Percentiles rank a stretch among this genome's conserved stretches.
Conservation (phyloP, 495 filamentous ascomycete species). For the Podospora sp. region DNA sequence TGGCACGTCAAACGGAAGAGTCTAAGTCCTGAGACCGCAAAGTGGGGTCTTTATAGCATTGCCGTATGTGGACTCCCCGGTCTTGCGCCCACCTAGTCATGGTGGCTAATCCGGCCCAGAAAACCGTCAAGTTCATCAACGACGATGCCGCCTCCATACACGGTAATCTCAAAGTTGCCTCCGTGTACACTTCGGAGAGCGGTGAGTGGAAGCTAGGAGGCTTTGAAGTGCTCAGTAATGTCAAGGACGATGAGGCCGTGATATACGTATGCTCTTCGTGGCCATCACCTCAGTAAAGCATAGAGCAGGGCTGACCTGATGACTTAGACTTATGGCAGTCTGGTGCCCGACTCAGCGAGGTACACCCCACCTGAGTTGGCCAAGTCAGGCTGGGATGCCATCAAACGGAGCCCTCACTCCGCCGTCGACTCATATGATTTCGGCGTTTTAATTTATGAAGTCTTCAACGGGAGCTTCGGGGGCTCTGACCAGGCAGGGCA, state of each 20-base stretch:
- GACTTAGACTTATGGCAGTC: constrained; percentile 74
- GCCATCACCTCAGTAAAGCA: not conserved
- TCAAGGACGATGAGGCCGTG: constrained; percentile 91
- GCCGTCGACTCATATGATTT: constrained; percentile 87
- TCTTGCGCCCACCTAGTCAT: not conserved
- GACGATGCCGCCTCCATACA: constrained; percentile 89
- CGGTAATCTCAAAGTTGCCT: constrained; percentile 79
- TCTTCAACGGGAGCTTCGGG: constrained; percentile 81
- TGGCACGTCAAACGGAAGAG: constrained; percentile 87
- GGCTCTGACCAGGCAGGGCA: constrained; percentile 76
- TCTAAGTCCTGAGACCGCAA: constrained; percentile 82
- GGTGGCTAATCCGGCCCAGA: constrained; percentile 50
- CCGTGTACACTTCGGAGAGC: constrained; percentile 89
- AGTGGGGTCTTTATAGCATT: constrained; percentile 89
- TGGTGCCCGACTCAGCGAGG: constrained; percentile 77
- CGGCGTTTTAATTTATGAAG: constrained; percentile 81
- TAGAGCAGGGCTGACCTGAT: constrained; percentile 12
- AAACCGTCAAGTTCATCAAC: constrained; percentile 94
- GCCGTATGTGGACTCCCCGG: constrained; percentile 60
- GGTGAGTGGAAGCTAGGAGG: constrained; percentile 97
- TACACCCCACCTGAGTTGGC: constrained; percentile 86
- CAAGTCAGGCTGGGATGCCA: constrained; percentile 82
- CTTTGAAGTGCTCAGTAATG: constrained; percentile 89
- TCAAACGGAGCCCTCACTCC: constrained; percentile 79
- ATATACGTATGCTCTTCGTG: constrained; percentile 68